Evolutionary conservation across 164 flowering plant genomes (phyloP), one percentile per base, ranked within the genome.

Genomic region (Cinnamomum micranthum): DNA sequence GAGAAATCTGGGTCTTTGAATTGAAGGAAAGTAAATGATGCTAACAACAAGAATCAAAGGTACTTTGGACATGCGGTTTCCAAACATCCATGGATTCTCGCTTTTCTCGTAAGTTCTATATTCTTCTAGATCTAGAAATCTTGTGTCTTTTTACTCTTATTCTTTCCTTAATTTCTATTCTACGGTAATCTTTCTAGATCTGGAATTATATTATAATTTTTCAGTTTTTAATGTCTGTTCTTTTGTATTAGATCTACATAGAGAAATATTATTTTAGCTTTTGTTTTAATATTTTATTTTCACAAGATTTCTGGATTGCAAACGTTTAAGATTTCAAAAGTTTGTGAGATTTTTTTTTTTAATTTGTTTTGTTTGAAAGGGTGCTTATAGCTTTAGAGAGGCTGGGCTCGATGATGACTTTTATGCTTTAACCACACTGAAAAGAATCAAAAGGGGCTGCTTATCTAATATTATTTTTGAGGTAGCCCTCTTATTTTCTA

Each of bases 381-480:
- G n/a, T 58, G 2, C 19, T n/a, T n/a, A n/a, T 58, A 4, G 6
- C 22, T 17, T 6, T 11, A 22, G 25, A 24, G 25, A 60, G n/a
- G 64, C 1, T 19, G 10, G 6, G 73, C 73, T 71, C 63, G 65
- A 71, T 71, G 73, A 71, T 55, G 73, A 71, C 59, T 58, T 3
- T 52, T 71, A 51, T n/a, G 73, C 73, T 71, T 71, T 71, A 71
- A 71, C 73, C 73, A 71, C 73, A 52, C 73, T 71, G 73, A 71
- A 71, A 2, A 71, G 73, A 52, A 71, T 58, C 73, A 25, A 23
- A 71, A 58, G 64, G 73, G 47, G 28, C 22, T 47, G n/a, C 51
- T 69, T 23, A n/a, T 69, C 12, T 55, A 41, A 6, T 52, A 23
- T 69, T 28, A 20, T 50, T 50, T 27, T 23, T 24, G 24, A 10